Evolutionary conservation across 495 filamentous ascomycete genomes (phyloP), one percentile per base, ranked within the genome.

Genomic region (Daldinia grandis): DNA sequence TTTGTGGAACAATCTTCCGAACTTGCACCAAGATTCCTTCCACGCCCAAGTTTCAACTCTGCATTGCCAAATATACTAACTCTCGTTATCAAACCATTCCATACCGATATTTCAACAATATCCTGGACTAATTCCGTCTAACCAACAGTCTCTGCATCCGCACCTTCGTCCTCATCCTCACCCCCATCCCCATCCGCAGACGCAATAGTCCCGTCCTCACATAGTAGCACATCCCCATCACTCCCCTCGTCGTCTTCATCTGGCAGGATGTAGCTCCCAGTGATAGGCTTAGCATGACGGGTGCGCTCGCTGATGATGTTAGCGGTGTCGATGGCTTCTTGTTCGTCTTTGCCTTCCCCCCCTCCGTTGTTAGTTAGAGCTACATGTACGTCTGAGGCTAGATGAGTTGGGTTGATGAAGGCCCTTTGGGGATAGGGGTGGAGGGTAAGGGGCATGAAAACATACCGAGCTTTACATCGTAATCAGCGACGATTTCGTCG

Each of bases 281-380:
- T 59, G 0, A 6, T 58, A 0, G 76, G 78, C 61, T 76, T 74
- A 0, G 75, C 76, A 37, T 77, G 77, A 14, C 79, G 59, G 14
- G 74, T 78, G n/a, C 74, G 71, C 27, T 76, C 73, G 35, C 66
- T 55, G 50, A 81, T 58, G 38, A 80, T 76, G 56, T 81, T 81
- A 17, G 73, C 73, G 21, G 74, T 47, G 55, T 81, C 74, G 28
- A 81, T 81, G 25, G 76, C 79, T 42, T 79, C 74, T n/a, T 68
- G 76, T 2, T 79, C 78, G 42, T 80, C 78, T 37, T 63, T 71
- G 17, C 47, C 76, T 80, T 57, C 42, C n/a, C n/a, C n/a, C n/a
- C n/a, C n/a, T 27, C 53, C 6, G 38, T 50, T 31, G 30, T 51
- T 30, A 55, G 51, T 33, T 10, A 54, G 27, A 12, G 4, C 1